Conservation (phyloP, 2,329 filamentous ascomycete genomes). For the Pseudocercospora ulei region DNA sequence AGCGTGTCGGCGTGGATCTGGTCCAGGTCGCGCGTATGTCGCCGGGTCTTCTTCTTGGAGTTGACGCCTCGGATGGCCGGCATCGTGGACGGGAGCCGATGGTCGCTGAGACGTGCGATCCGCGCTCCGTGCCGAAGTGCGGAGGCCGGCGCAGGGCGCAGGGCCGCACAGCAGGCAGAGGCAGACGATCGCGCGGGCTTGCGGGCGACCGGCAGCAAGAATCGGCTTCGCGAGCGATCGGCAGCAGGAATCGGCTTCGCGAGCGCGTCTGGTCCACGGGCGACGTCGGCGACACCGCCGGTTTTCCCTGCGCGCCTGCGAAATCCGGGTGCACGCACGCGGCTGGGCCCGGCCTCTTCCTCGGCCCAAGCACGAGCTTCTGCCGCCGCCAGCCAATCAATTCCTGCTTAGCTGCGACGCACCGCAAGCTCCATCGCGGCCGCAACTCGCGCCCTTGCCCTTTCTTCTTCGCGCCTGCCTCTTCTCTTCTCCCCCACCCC, state of each 20-base stretch:
- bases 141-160: slow-evolving; percentile 2
- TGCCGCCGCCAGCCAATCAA: slow-evolving; percentile 5
- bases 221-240: neutral
- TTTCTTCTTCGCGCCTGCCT: slow-evolving; percentile 21
- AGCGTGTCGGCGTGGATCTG: slow-evolving; percentile 77
- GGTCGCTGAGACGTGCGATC: slow-evolving; percentile 4
- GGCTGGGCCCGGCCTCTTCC: slow-evolving; percentile 7
- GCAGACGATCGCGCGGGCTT: neutral
- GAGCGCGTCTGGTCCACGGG: slow-evolving; percentile 1
- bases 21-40: slow-evolving; percentile 67
- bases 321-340: neutral
- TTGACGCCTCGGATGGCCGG: slow-evolving; percentile 44
- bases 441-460: slow-evolving; percentile 9
- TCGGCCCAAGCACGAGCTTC: slow-evolving; percentile 1
- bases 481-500: too few relatives aligned
- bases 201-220: neutral
- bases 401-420: slow-evolving; percentile 3
- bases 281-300: slow-evolving; percentile 7
- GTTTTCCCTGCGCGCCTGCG: neutral
- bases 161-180: slow-evolving; percentile 4
- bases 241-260: neutral
- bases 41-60: slow-evolving; percentile 43
- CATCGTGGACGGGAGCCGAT: slow-evolving; percentile 32
- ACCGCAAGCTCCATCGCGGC: slow-evolving; percentile 5
- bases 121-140: slow-evolving; percentile 1